Conservation (phyloP, 768 basidiomycete genomes). For the Tylopilus subfusipes region DNA sequence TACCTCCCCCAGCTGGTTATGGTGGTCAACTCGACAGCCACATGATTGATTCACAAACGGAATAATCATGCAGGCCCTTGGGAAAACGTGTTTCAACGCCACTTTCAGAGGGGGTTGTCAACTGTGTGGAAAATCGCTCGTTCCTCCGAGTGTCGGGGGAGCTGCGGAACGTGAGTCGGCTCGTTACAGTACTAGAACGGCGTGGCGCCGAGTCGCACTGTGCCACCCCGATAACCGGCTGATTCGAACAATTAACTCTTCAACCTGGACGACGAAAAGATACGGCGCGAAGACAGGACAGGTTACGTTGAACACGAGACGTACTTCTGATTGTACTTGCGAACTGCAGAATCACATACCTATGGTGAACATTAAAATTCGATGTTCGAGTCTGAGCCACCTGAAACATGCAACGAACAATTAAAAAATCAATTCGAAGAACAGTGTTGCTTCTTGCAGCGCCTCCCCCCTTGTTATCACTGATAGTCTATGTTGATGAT, state of each 20-base stretch:
- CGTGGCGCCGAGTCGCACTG: neutral
- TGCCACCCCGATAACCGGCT: neutral
- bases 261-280: neutral
- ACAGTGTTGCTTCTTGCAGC: neutral
- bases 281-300: neutral
- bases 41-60: neutral
- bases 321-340: neutral
- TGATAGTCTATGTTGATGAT: neutral
- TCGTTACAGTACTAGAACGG: neutral
- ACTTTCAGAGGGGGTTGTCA: neutral
- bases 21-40: neutral
- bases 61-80: neutral
- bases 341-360: neutral
- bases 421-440: neutral
- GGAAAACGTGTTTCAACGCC: conserved; percentile 4
- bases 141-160: neutral
- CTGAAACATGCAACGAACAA: neutral
- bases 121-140: neutral
- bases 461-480: neutral
- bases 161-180: neutral
- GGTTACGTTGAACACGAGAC: neutral
- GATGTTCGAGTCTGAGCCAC: neutral
- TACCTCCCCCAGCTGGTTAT: neutral
- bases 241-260: neutral
- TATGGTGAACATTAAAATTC: too few relatives aligned